Evolutionary conservation across 2,329 filamentous ascomycete genomes (phyloP).

Genomic region (Botrytis squamosa): DNA sequence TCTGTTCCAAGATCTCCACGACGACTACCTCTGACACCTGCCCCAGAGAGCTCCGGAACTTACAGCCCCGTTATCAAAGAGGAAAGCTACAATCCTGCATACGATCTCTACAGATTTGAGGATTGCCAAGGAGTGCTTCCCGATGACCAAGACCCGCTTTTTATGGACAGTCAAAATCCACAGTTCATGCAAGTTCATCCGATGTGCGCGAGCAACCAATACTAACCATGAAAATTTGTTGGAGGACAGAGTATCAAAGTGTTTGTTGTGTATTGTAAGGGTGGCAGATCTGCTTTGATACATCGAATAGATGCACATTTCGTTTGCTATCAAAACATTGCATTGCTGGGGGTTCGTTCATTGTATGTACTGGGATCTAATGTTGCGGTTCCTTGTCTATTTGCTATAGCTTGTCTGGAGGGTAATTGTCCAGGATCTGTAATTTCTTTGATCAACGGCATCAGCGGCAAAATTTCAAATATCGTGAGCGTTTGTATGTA

Average conservation of each 20-base stretch:
- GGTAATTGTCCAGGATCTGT: background rate
- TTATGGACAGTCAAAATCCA: slow-evolving; percentile 28
- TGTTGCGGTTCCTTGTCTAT: background rate
- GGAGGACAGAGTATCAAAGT: background rate
- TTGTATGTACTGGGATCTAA: background rate
- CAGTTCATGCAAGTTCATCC: slow-evolving; percentile 23
- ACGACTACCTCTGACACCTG: slow-evolving; percentile 31
- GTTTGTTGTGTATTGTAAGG: slow-evolving; percentile 19
- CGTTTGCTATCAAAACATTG: slow-evolving; percentile 12
- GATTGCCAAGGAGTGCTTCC: slow-evolving; percentile 35
- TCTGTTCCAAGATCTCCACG: slow-evolving; percentile 1
- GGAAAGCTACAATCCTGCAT: slow-evolving; percentile 29
- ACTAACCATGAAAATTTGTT: slow-evolving; percentile 1
- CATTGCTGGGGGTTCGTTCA: slow-evolving; percentile 6
- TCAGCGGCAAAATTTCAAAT: background rate
- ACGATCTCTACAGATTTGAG: slow-evolving; percentile 30
- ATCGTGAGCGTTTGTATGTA: slow-evolving; percentile 17
- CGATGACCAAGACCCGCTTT: slow-evolving; percentile 32
- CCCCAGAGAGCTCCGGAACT: slow-evolving; percentile 17
- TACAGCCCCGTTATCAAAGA: slow-evolving; percentile 23
- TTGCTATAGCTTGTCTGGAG: slow-evolving; percentile 12
- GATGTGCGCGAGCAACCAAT: slow-evolving; percentile 22
- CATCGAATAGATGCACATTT: slow-evolving; percentile 11
- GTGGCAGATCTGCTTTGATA: slow-evolving; percentile 14
- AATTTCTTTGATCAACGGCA: slow-evolving; percentile 5